Percentiles rank a stretch among this genome's conserved stretches.
These are phyloP conservation scores for Sextonia rubra DNA, from an alignment of 164 flowering plant species.

Conservation along the genomic window DNA sequence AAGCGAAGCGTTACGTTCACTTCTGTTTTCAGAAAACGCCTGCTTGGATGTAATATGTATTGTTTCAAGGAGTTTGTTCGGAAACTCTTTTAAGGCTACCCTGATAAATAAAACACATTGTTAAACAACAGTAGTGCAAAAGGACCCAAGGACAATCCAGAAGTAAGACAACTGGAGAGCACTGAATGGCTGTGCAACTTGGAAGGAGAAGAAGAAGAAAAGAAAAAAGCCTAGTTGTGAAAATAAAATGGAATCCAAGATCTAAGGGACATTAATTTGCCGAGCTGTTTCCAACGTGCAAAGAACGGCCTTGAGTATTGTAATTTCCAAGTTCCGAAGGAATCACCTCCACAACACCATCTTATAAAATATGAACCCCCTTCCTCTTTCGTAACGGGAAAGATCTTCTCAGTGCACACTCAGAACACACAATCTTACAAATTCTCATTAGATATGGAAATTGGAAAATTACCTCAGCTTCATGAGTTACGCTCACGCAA, in stretches of 20 bases:
- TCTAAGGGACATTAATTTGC: no score
- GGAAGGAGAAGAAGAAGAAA: neutral
- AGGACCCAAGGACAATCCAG: neutral
- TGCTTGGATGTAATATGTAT: slow-evolving; percentile 80
- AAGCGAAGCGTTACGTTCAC: neutral
- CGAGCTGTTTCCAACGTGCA: neutral
- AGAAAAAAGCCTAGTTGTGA: no score
- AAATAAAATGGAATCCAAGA: neutral
- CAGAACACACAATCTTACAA: slow-evolving; percentile 54
- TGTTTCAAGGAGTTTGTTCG: slow-evolving; percentile 82
- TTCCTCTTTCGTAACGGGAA: slow-evolving; percentile 89
- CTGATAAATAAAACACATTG: slow-evolving; percentile 29
- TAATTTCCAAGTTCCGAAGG: neutral
- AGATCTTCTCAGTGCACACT: slow-evolving; percentile 98
- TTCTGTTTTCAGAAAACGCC: slow-evolving; percentile 35
- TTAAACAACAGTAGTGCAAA: neutral
- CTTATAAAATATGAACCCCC: slow-evolving; percentile 96
- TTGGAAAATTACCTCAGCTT: slow-evolving; percentile 68
- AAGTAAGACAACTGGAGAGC: neutral
- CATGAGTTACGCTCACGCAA: slow-evolving; percentile 88
- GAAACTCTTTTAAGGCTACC: slow-evolving; percentile 74
- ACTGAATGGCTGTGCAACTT: neutral
- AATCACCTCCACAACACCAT: slow-evolving; percentile 96
- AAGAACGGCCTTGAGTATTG: neutral
- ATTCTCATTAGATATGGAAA: neutral